Percentiles rank a stretch among this genome's conserved stretches.
phyloP scores from a whole-genome alignment of 257 asterid genomes.

The Fraxinus excelsior region DNA sequence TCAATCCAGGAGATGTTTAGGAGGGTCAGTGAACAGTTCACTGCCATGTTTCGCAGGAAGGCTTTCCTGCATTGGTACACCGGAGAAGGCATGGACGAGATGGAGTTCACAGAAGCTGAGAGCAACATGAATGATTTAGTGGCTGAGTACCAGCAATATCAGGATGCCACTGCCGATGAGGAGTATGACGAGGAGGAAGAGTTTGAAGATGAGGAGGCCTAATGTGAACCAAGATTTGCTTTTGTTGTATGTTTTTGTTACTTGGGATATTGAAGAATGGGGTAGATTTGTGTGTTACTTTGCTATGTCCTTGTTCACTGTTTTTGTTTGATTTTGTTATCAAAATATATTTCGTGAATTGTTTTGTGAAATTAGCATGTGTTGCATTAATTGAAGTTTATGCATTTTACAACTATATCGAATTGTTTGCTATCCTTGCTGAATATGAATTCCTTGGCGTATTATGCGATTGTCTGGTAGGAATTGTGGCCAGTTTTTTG shows the following conservation, averaged over 20 bases:
- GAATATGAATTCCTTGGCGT: no score
- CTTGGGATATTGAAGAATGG: neutral
- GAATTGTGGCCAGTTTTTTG: no score
- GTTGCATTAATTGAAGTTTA: no score
- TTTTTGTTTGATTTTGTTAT: no score
- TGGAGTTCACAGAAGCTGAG: neutral
- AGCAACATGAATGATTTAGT: conserved; percentile 31
- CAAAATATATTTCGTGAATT: neutral
- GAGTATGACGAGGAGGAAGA: conserved; percentile 21
- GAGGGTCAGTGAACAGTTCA: conserved; percentile 34
- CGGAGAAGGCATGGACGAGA: neutral
- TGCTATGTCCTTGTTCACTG: neutral
- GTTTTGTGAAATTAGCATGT: neutral
- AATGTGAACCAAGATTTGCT: neutral
- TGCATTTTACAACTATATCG: neutral
- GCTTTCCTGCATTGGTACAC: neutral
- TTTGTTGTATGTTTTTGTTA: neutral
- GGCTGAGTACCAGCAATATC: conserved; percentile 31
- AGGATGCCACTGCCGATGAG: conserved; percentile 34
- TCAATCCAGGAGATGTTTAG: conserved; percentile 24
- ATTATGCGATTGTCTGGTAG: no score
- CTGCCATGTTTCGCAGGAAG: conserved; percentile 31
- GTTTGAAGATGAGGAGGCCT: neutral
- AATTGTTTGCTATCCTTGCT: neutral
- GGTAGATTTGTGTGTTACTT: neutral